phyloP scores from a whole-genome alignment of 78 protist species.

The Diacronema lutheri region DNA sequence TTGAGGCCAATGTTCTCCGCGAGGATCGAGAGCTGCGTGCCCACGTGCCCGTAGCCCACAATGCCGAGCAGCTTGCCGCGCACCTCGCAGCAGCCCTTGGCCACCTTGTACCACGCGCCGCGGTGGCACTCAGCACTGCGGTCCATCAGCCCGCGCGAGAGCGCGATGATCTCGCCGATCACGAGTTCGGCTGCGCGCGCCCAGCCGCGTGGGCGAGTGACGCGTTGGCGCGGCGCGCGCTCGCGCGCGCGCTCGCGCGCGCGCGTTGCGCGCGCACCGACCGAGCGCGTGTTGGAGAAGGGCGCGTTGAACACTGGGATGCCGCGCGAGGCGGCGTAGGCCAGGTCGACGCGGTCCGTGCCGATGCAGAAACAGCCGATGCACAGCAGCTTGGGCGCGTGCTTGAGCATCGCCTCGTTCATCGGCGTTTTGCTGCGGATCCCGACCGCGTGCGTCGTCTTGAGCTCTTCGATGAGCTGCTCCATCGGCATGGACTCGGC shows the following conservation, averaged over 20 bases:
- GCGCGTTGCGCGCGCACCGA: constrained; percentile 38
- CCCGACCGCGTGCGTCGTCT: constrained; percentile 78
- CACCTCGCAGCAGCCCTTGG: constrained; percentile 73
- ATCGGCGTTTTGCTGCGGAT: constrained; percentile 74
- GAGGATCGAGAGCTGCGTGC: constrained; percentile 78
- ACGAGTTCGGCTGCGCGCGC: constrained; percentile 57
- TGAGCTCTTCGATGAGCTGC: constrained; percentile 63
- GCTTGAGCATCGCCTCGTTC: constrained; percentile 54
- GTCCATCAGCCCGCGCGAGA: constrained; percentile 80
- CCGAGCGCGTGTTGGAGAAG: constrained; percentile 76
- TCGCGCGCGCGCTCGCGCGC: neutral
- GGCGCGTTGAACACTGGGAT: constrained; percentile 88
- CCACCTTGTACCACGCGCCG: constrained; percentile 68
- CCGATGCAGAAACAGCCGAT: constrained; percentile 94
- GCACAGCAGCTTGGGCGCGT: constrained; percentile 66
- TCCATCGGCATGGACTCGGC: neutral
- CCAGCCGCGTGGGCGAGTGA: constrained; percentile 32
- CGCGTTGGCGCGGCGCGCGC: neutral
- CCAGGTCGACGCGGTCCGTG: constrained; percentile 83
- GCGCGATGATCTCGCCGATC: constrained; percentile 77
- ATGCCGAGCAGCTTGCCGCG: constrained; percentile 84
- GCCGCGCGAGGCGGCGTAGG: constrained; percentile 46
- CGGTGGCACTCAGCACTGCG: constrained; percentile 68
- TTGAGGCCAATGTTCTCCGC: constrained; percentile 88
- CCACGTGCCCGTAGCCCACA: constrained; percentile 63